These are phyloP conservation scores for Metschnikowia lachancei DNA, from an alignment of 805 yeast species.

Conservation along the genomic window DNA sequence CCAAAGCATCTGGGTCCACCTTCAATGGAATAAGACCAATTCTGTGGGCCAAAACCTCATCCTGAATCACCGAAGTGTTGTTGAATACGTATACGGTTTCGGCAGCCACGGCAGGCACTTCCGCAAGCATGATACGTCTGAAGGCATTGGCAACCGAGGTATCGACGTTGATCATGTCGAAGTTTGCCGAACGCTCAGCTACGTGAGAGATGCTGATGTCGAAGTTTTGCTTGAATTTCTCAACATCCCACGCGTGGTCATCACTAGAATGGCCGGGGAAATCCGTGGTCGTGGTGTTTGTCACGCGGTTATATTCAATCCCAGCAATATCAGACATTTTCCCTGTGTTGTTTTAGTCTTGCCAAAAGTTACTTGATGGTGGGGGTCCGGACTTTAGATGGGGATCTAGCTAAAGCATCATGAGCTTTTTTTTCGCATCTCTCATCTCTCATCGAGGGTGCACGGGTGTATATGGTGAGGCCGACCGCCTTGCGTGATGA, in stretches of 20 bases:
- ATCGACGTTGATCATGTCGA: conserved; percentile 83
- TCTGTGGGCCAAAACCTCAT: conserved; percentile 94
- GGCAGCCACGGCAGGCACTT: conserved; percentile 94
- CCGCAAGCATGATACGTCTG: conserved; percentile 94
- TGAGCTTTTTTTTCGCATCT: conserved; percentile 11
- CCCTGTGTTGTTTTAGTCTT: background rate
- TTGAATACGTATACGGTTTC: conserved; percentile 88
- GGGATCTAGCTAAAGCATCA: no score
- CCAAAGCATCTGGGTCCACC: conserved; percentile 83
- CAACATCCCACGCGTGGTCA: conserved; percentile 79
- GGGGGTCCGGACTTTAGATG: background rate
- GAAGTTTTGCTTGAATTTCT: conserved; percentile 66
- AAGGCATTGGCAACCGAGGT: conserved; percentile 95
- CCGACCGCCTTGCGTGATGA: no score
- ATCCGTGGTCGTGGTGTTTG: conserved; percentile 84
- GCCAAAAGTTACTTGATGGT: background rate
- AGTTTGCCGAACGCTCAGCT: conserved; percentile 71
- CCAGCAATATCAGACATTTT: conserved; percentile 60
- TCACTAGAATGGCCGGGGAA: conserved; percentile 81
- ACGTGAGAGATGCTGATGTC: conserved; percentile 65
- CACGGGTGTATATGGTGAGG: conserved; percentile 11
- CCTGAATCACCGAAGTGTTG: conserved; percentile 95
- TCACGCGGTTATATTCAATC: conserved; percentile 85
- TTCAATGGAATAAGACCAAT: conserved; percentile 89
- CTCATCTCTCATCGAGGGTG: conserved; percentile 10